Base-by-base conservation (phyloP, 805 yeast species). In the Metschnikowia picachoensis region DNA sequence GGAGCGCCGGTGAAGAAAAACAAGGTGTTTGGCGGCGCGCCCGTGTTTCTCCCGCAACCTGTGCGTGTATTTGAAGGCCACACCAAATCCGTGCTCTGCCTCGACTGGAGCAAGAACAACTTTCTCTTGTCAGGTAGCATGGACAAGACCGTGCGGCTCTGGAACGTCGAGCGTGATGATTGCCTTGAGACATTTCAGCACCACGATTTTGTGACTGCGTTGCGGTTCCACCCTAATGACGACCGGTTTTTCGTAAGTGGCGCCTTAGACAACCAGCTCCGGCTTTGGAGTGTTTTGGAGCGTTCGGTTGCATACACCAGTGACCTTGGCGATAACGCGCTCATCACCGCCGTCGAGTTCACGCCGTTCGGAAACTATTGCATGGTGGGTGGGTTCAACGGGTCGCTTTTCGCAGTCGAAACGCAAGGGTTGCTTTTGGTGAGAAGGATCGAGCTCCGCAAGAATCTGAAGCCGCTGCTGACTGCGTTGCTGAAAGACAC, bases 61-160 rank as follows among this genome's bases (percentile, higher is more conserved):
- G 60, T 73, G 13, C 72, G 78, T 29, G 74, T 74, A 12, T 85
- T 80, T 50, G 64, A 61, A 35, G 94, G 87, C 14, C 97, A 92
- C 63, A 64, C 77, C 0, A 78, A 77, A 38, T 85, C 88, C 48
- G 74, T 92, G 13, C 62, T 88, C n/a, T 79, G 86, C 10, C 59
- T 91, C 30, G 87, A 87, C 57, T 91, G 97, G 97, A 85, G 95
- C 42, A 84, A 83, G 56, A 90, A 89, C 65, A 84, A 84, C 60
- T 91, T 91, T 55, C 61, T 92, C 29, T 61, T 89, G 1, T 75
- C 94, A 0, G 83, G 94, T 3, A 85, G 95, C 1, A 85, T 87
- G 84, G 98, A 91, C 65, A 77, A 79, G 51, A 84, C 95, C 0
- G 95, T 82, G 2, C 78, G 79, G 52, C 67, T 91, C 39, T 91